These are phyloP conservation scores for Durusdinium trenchii DNA, from an alignment of 73 alveolate genomes.

Conservation along the genomic window DNA sequence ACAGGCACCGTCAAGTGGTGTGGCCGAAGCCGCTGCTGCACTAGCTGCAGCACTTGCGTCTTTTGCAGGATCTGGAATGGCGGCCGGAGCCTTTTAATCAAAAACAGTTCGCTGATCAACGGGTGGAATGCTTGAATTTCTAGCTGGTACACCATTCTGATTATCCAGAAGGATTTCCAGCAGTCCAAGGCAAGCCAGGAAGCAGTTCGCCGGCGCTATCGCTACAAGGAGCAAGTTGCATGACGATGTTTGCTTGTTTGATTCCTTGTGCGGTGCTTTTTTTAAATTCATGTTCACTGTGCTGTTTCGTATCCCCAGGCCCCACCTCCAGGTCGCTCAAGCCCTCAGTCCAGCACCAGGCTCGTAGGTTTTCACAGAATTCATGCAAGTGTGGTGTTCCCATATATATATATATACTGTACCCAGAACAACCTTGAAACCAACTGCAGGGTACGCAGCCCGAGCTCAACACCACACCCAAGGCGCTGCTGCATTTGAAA, in stretches of 20 bases:
- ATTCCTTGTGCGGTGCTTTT: neutral
- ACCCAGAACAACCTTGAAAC: neutral
- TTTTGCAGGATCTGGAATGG: conserved; percentile 49
- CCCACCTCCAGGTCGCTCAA: conserved; percentile 43
- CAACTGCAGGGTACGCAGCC: conserved; percentile 16
- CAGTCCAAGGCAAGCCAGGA: conserved; percentile 6
- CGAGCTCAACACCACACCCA: neutral
- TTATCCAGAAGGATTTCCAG: neutral
- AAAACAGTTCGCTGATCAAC: neutral
- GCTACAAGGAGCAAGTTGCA: conserved; percentile 22
- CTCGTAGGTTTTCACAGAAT: neutral
- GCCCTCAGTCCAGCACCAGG: conserved; percentile 37
- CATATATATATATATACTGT: too few relatives aligned
- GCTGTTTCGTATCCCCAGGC: neutral
- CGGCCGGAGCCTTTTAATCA: neutral
- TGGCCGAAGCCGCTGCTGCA: conserved; percentile 90
- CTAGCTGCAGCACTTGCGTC: conserved; percentile 78
- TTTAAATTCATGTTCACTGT: neutral
- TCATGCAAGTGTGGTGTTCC: neutral
- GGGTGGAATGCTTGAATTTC: neutral
- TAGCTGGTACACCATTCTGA: neutral
- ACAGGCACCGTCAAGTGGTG: conserved; percentile 70
- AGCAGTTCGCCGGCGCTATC: conserved; percentile 54
- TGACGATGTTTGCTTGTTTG: neutral
- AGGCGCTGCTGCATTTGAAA: neutral